Conservation (phyloP, 1,284 basidiomycete genomes). For the Pholiota adiposa region DNA sequence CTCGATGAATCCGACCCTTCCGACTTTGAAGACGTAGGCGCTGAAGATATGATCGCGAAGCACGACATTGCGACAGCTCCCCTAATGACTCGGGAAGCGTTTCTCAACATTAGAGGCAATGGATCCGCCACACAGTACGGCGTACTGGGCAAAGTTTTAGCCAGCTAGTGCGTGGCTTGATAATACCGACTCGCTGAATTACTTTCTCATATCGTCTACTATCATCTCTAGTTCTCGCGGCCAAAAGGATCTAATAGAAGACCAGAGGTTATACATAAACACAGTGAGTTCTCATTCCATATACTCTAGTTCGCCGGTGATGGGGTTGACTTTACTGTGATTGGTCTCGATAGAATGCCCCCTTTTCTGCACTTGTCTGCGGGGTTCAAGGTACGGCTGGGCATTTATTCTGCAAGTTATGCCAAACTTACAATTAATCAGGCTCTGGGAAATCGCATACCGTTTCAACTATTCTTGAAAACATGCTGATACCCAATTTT, state of each 20-base stretch:
- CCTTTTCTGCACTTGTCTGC: slow-evolving; percentile 62
- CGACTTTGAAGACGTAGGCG: slow-evolving; percentile 17
- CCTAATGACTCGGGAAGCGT: slow-evolving; percentile 57
- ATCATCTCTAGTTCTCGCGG: slow-evolving; percentile 34
- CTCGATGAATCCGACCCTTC: slow-evolving; percentile 34
- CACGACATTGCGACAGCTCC: slow-evolving; percentile 50
- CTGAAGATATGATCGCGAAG: slow-evolving; percentile 18
- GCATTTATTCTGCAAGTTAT: neutral
- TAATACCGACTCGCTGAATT: neutral
- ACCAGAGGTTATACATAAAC: slow-evolving; percentile 62
- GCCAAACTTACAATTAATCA: slow-evolving; percentile 27
- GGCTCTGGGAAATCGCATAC: slow-evolving; percentile 77
- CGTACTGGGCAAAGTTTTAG: slow-evolving; percentile 51
- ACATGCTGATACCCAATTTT: slow-evolving; percentile 60
- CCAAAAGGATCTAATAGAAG: slow-evolving; percentile 33
- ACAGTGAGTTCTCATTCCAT: slow-evolving; percentile 43
- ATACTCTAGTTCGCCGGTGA: neutral
- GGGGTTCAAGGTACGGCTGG: slow-evolving; percentile 54
- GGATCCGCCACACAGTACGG: slow-evolving; percentile 54
- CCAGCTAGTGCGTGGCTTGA: slow-evolving; percentile 43
- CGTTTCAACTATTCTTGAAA: slow-evolving; percentile 65
- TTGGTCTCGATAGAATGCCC: slow-evolving; percentile 49
- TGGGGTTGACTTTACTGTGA: neutral
- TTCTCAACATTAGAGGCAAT: slow-evolving; percentile 36
- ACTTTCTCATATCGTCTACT: neutral